These are phyloP conservation scores for Gentiana dahurica DNA, from an alignment of 257 asterid genomes.

Conservation along the genomic window DNA sequence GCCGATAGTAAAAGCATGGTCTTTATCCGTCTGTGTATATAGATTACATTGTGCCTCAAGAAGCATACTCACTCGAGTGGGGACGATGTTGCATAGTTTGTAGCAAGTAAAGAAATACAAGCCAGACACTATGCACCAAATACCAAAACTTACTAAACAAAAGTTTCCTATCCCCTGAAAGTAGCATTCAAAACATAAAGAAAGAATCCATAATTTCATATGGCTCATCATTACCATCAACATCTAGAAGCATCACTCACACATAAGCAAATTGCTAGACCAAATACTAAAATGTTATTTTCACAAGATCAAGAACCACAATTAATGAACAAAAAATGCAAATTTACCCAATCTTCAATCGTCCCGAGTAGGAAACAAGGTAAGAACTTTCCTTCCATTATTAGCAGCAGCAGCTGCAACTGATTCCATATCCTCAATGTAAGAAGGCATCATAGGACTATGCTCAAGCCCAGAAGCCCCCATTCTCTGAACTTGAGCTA, in stretches of 20 bases:
- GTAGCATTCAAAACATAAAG: background rate
- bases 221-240: constrained; percentile 4
- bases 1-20: constrained; percentile 32
- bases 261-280: constrained; percentile 14
- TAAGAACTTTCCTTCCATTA: constrained; percentile 65
- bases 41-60: background rate
- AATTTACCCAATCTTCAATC: constrained; percentile 26
- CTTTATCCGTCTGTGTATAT: constrained; percentile 26
- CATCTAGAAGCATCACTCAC: constrained; percentile 9
- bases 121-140: constrained; percentile 5
- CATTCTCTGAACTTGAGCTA: constrained; percentile 49
- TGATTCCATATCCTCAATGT: constrained; percentile 53
- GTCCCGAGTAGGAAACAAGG: constrained; percentile 69
- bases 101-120: too few relatives aligned
- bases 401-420: constrained; percentile 21
- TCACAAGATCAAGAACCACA: constrained; percentile 11
- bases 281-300: constrained; percentile 15
- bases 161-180: constrained; percentile 2
- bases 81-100: too few relatives aligned
- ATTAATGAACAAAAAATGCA: constrained; percentile 11
- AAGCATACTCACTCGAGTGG: too few relatives aligned
- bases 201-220: constrained; percentile 8
- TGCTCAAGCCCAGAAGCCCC: constrained; percentile 35
- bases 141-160: constrained; percentile 8
- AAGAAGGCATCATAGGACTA: constrained; percentile 25